Conservation (phyloP, 768 basidiomycete species). For the Megacollybia marginata region DNA sequence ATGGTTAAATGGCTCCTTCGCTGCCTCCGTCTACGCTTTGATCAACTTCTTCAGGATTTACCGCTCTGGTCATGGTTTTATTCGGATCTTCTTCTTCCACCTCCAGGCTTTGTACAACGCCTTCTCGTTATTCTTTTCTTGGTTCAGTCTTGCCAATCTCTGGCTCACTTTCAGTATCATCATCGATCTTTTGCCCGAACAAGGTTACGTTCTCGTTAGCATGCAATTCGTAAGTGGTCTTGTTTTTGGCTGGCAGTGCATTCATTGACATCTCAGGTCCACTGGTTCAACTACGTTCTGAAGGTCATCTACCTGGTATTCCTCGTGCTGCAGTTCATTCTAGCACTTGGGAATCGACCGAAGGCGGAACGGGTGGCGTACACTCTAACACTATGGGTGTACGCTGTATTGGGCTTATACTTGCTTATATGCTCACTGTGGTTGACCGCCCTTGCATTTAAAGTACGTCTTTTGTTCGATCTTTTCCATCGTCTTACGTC, state of each 20-base stretch:
- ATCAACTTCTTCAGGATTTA: conserved; percentile 67
- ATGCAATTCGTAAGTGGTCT: conserved; percentile 10
- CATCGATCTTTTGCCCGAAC: conserved; percentile 51
- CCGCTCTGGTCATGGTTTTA: conserved; percentile 55
- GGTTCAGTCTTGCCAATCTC: conserved; percentile 65
- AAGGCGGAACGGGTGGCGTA: conserved; percentile 65
- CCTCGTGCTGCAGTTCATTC: conserved; percentile 56
- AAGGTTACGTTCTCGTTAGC: conserved; percentile 19
- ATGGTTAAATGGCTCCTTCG: conserved; percentile 76
- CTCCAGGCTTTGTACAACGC: conserved; percentile 65
- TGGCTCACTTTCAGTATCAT: conserved; percentile 70
- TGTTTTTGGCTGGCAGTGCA: not conserved
- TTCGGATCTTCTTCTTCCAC: conserved; percentile 74
- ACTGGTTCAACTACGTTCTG: conserved; percentile 5
- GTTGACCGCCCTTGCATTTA: conserved; percentile 53
- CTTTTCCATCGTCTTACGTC: not conserved
- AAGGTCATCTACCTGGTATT: conserved; percentile 25
- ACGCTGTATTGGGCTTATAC: conserved; percentile 54
- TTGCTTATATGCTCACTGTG: conserved; percentile 56
- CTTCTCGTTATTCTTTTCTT: conserved; percentile 55
- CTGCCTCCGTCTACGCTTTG: conserved; percentile 61
- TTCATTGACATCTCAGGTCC: not conserved
- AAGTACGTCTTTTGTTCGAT: conserved; percentile 20
- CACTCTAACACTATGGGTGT: conserved; percentile 30
- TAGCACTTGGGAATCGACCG: conserved; percentile 70